Evolutionary conservation across 306 rosid species (phyloP).

Genomic region (Begonia peltatifolia): DNA sequence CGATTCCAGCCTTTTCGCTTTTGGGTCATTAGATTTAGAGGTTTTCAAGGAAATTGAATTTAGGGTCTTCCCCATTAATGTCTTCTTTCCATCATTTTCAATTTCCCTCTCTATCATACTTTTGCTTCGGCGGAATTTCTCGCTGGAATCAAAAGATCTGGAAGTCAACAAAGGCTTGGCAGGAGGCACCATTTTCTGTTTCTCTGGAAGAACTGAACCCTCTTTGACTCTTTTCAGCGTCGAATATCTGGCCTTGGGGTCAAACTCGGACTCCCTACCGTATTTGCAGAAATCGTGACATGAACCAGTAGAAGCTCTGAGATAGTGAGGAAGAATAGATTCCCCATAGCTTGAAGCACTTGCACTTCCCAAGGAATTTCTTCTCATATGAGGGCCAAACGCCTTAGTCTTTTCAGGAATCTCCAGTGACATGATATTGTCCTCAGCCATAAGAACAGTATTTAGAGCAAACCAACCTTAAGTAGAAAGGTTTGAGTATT

Average conservation of each 20-base stretch:
- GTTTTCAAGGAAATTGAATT: conserved; percentile 15
- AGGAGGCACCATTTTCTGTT: conserved; percentile 10
- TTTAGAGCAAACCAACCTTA: conserved; percentile 32
- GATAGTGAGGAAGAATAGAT: conserved; percentile 42
- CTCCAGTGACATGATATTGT: conserved; percentile 18
- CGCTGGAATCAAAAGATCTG: conserved; percentile 9
- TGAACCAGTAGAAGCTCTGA: conserved; percentile 72
- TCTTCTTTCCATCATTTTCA: conserved; percentile 19
- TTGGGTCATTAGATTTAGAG: conserved; percentile 14
- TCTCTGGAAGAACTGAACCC: conserved; percentile 15
- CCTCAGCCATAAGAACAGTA: conserved; percentile 36
- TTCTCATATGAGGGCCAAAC: conserved; percentile 20
- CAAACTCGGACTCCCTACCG: conserved; percentile 33
- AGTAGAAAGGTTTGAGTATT: conserved; percentile 5
- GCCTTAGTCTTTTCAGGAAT: conserved; percentile 17
- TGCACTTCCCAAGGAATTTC: conserved; percentile 39
- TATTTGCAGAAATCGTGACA: conserved; percentile 86
- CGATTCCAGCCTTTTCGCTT: conserved; percentile 20
- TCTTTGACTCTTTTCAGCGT: conserved; percentile 19
- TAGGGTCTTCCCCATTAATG: conserved; percentile 23
- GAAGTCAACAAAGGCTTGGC: conserved; percentile 20
- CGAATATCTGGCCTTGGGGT: conserved; percentile 27
- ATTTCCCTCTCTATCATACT: conserved; percentile 15
- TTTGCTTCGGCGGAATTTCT: conserved; percentile 12
- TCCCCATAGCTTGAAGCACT: conserved; percentile 19